Evolutionary conservation across 805 yeast species (phyloP), one percentile per base, ranked within the genome.

Genomic region (Maudiozyma turicensis): DNA sequence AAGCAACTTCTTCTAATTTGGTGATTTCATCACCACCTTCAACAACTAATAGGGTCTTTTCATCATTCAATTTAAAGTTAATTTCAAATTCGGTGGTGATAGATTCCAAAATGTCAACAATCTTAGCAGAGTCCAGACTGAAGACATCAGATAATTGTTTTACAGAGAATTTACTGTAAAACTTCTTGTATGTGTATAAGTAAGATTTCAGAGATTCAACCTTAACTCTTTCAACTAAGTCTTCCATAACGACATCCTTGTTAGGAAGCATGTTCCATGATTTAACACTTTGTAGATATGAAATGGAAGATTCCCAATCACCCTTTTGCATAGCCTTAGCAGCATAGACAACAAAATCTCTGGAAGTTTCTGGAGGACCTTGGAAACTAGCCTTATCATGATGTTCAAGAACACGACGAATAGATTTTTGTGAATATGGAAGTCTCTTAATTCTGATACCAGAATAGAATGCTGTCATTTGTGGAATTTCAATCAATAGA

Each of bases 281-380:
- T 30, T 86, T 74, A 39, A 78, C 73, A 59, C 54, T 47, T 30
- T 54, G 54, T 46, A 93, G 77, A 63, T 86, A 76, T 46, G 80
- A 80, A 56, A 80, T 77, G 28, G 95, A 83, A 58, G 77, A 75
- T 54, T 76, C 71, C 98, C 99, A 93, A 64, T 91, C 87, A 57
- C 97, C 96, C 58, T 77, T 78, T 65, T 86, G 86, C 68, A 93
- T 79, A 33, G 87, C 80, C 69, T 82, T 82, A 40, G 97, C 95
- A 45, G 97, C 95, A 67, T 86, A 86, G 76, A 91, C 82, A 58
- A 93, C 83, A 69, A 80, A 86, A 68, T 93, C 99, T 62, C 95
- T 84, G 43, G 95, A 86, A 67, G 90, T 87, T 72, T 93, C 99
- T 48, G 98, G 96, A 44, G 99, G 99, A 42, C 98, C 99, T 54